A percentile compares a stretch with the other conserved stretches of the same genome.
Conservation (phyloP, 345 rosid species). For the Eucalyptus urophylla region DNA sequence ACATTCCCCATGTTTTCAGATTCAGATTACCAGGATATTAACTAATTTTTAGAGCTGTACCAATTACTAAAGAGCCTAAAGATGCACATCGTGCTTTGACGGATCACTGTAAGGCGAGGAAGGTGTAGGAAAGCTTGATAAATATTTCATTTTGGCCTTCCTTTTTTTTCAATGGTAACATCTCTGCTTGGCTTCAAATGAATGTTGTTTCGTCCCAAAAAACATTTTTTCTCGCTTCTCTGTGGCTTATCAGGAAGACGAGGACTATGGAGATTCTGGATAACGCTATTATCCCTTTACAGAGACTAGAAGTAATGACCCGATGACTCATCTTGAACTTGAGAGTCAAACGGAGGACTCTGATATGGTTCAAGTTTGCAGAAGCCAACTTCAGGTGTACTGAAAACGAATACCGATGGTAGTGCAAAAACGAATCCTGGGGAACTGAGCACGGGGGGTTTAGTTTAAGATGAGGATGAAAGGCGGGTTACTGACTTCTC, state of each 20-base stretch:
- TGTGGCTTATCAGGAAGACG: neutral
- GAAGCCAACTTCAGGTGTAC: neutral
- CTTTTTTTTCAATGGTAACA: neutral
- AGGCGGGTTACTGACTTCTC: neutral
- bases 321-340: neutral
- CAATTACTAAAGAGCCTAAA: neutral
- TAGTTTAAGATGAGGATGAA: neutral
- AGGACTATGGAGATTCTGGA: neutral
- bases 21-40: neutral
- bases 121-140: neutral
- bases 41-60: neutral
- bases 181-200: neutral
- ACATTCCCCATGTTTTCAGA: neutral
- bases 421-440: neutral
- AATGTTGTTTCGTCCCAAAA: neutral
- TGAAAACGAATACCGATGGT: neutral
- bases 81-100: neutral
- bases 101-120: neutral
- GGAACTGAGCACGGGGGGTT: neutral
- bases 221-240: neutral
- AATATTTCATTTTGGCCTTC: neutral
- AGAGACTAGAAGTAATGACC: neutral
- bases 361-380: neutral
- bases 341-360: neutral
- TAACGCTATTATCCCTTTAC: neutral